A percentile compares a stretch with the other conserved stretches of the same genome.
Conservation (phyloP, 305 asterid genomes). For the Lippia alba region DNA sequence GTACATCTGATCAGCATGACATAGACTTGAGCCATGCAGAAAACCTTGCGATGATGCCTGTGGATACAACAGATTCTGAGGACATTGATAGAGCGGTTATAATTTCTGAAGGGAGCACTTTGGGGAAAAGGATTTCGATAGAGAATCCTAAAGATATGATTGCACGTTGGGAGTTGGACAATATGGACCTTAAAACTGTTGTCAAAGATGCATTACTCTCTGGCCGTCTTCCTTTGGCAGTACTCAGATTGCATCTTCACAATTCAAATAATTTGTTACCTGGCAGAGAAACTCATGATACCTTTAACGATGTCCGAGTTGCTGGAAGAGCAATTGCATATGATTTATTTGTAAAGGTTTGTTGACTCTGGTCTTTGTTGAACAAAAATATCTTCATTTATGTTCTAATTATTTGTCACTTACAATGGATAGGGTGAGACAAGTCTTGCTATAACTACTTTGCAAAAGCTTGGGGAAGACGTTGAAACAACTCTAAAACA, state of each 20-base stretch:
- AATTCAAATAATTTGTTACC: conserved; percentile 59
- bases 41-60: conserved; percentile 70
- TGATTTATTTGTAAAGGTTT: conserved; percentile 90
- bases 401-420: conserved; percentile 35
- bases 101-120: conserved; percentile 59
- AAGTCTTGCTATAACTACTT: conserved; percentile 84
- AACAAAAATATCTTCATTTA: background rate
- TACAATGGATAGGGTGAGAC: conserved; percentile 76
- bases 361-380: conserved; percentile 40
- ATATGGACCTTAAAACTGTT: conserved; percentile 79
- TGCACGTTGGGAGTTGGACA: conserved; percentile 90
- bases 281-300: conserved; percentile 69
- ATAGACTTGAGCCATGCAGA: conserved; percentile 50
- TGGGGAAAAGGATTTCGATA: conserved; percentile 49
- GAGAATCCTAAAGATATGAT: conserved; percentile 96
- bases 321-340: conserved; percentile 90
- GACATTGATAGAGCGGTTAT: conserved; percentile 49
- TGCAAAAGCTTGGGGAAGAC: conserved; percentile 99
- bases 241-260: conserved; percentile 90
- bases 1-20: conserved; percentile 49
- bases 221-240: conserved; percentile 98
- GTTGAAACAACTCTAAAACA: conserved; percentile 77
- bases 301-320: conserved; percentile 82
- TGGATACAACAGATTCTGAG: conserved; percentile 50
- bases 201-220: conserved; percentile 92